Base-by-base conservation (phyloP, 73 alveolate species). In the Paramecium caudatum region DNA sequence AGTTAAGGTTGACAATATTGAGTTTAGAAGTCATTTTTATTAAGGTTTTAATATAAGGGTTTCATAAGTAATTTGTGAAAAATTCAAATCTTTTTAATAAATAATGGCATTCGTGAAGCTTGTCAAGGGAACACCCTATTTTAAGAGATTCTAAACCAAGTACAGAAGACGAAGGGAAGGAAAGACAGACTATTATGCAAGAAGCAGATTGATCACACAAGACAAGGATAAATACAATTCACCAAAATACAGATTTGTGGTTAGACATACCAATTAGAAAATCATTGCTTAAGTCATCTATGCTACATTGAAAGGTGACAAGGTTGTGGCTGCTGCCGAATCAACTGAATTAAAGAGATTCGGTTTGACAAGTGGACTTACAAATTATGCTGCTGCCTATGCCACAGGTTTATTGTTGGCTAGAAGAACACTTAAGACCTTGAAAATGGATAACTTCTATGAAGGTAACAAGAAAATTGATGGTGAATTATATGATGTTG, bases 191-290 rank as follows among this genome's bases (percentile, higher is more conserved):
- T 99, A 98, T 97, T 95, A 94, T 92, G 99, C 99, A 90, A 95
- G 99, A 93, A 97, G 98, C 87, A 91, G 98, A 91, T 94, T 99
- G 94, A 96, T 97, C 85, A 90, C 93, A 83, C 99, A 98, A 93
- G 99, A 98, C 96, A 99, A 99, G 98, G 96, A 97, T 96, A 99
- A 99, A 98, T 99, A 98, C 98, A 98, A 99, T 95, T 92, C 99
- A 82, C 99, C 98, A 91, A 99, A 99, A 96, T 98, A 98, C 98
- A 95, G 99, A 91, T 95, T 99, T 61, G 99, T 99, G 5, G 99
- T 98, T 34, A 96, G 99, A 93, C 94, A 97, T 95, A 99, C 99
- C 83, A 99, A 99, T 98, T 94, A 95, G 87, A 98, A 96, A 82
- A 92, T 96, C 96, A 96, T 95, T 93, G 95, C 98, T 94, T 99